Base-by-base conservation (phyloP, 805 yeast genomes). In the Myxozyma mucilagina region DNA sequence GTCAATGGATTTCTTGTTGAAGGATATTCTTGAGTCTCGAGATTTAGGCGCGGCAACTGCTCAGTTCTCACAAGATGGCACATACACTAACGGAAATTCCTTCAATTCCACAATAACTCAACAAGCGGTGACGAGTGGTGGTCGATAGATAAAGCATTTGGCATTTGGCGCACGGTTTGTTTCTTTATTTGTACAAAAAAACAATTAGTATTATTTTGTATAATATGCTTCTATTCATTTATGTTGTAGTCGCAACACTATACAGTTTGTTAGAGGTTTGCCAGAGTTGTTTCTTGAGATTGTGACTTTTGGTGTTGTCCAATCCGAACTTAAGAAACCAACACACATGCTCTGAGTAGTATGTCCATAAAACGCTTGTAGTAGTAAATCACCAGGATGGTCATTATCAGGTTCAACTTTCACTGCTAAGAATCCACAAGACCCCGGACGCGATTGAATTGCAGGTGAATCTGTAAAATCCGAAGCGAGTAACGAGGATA, bases 1-100 rank as follows among this genome's bases (percentile, higher is more conserved):
- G 59, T 54, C 63, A 20, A 68, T 67, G 66, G 64, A 63, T 41
- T 67, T 59, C 24, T 24, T 67, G 14, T 45, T 67, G 32, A 42
- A 44, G 6, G 61, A 53, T 9, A 66, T 60, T 24, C 36, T 56
- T 24, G 58, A 60, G 13, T 53, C 55, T 31, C 55, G 39, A 3
- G 36, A 14, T 10, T 35, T 36, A 7, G 56, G 16, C 4, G 4
- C 56, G 11, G 48, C 53, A 20, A 41, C 55, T 2, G 9, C 31
- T 9, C 53, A 35, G n/a, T 16, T 35, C 24, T 24, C 43, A 6
- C 16, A 24, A 24, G 35, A 50, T 11, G 6, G 36, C 1, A 18
- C 13, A 44, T 24, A 50, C 29, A n/a, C 11, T 1, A 50, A 50
- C 39, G 53, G 45, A 5, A 1, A 29, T n/a, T 7, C 42, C 9